phyloP scores from a whole-genome alignment of 2,329 filamentous ascomycete species.

The Chaetoscypha palmicola region DNA sequence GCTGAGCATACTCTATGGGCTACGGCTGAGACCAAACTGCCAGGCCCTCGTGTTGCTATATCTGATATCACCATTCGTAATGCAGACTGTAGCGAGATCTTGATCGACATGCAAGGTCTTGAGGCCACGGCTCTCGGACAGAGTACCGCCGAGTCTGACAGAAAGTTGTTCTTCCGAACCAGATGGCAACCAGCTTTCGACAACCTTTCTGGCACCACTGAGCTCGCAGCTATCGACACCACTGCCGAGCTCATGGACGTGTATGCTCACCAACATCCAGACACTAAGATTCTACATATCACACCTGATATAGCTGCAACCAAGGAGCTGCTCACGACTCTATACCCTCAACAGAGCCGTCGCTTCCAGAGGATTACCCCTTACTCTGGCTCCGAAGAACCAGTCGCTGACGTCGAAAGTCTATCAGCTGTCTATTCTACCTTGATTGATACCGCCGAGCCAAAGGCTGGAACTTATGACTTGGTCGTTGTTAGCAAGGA shows the following conservation, averaged over 20 bases:
- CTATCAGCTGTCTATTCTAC: neutral
- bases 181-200: slow-evolving; percentile 4
- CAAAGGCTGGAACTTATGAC: neutral
- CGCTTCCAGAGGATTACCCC: slow-evolving; percentile 1
- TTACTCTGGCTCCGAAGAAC: slow-evolving; percentile 1
- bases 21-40: slow-evolving; percentile 2
- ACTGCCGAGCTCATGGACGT: neutral
- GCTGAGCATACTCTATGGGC: slow-evolving; percentile 3
- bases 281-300: slow-evolving; percentile 2
- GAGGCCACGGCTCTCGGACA: slow-evolving; percentile 2
- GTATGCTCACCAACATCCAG: neutral
- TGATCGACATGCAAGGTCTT: slow-evolving; percentile 3
- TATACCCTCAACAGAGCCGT: neutral
- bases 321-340: neutral
- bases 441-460: slow-evolving; percentile 1
- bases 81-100: slow-evolving; percentile 1
- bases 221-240: neutral
- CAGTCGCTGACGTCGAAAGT: neutral
- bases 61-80: neutral
- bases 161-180: slow-evolving; percentile 1
- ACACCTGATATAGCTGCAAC: neutral
- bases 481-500: slow-evolving; percentile 3
- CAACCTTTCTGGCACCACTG: neutral
- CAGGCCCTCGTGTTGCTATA: slow-evolving; percentile 2
- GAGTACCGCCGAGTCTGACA: neutral